A percentile compares a stretch with the other conserved stretches of the same genome.
Conservation (phyloP, 805 yeast species). For the Cyberlindnera americana region DNA sequence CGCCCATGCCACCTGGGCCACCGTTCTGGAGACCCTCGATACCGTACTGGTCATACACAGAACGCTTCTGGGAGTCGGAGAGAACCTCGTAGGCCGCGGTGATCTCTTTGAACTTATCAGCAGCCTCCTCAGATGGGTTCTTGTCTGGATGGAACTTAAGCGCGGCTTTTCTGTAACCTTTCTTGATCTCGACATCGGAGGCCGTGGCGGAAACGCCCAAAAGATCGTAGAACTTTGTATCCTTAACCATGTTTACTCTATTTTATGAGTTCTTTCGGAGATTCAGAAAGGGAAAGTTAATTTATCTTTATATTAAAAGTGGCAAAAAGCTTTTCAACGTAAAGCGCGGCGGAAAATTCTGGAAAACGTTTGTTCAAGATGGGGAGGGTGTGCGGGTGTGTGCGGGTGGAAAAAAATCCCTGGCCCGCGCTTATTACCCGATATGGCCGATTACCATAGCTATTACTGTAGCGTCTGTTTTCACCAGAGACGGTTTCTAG, state of each 20-base stretch:
- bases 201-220: slow-evolving; percentile 72
- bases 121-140: slow-evolving; percentile 83
- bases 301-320: too few relatives aligned
- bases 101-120: slow-evolving; percentile 91
- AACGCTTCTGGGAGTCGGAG: slow-evolving; percentile 85
- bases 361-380: too few relatives aligned
- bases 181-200: slow-evolving; percentile 66
- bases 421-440: neutral
- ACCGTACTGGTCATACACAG: slow-evolving; percentile 84
- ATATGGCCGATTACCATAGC: too few relatives aligned
- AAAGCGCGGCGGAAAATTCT: slow-evolving; percentile 8
- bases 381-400: slow-evolving; percentile 9
- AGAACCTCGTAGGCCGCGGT: slow-evolving; percentile 87
- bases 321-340: neutral
- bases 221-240: slow-evolving; percentile 70
- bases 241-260: slow-evolving; percentile 58
- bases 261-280: neutral
- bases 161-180: slow-evolving; percentile 80
- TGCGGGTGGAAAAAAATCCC: neutral
- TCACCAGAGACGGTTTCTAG: slow-evolving; percentile 5
- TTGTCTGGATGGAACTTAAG: slow-evolving; percentile 82
- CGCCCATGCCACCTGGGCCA: slow-evolving; percentile 68
- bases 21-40: slow-evolving; percentile 86
- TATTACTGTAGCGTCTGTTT: neutral
- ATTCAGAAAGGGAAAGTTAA: too few relatives aligned